Evolutionary conservation across 345 rosid genomes (phyloP).

Genomic region (Melastoma malabathricum): DNA sequence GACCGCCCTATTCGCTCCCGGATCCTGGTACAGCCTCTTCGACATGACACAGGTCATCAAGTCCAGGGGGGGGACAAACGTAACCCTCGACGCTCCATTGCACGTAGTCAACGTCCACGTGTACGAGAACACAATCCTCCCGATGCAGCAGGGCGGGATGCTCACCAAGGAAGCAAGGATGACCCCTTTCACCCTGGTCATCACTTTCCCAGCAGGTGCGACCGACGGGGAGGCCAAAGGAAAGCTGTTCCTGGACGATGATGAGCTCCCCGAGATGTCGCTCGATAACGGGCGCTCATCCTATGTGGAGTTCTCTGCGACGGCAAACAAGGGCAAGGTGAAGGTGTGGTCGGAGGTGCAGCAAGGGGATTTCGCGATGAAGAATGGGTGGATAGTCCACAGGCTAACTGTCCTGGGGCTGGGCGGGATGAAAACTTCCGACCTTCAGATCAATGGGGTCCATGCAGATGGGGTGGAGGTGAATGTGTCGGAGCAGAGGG

Average conservation of each 20-base stretch:
- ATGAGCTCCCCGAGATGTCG: slow-evolving; percentile 86
- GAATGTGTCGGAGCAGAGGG: slow-evolving; percentile 31
- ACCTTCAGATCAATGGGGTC: slow-evolving; percentile 37
- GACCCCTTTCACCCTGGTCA: slow-evolving; percentile 69
- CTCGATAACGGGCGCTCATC: slow-evolving; percentile 61
- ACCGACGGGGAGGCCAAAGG: slow-evolving; percentile 61
- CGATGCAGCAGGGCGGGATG: slow-evolving; percentile 88
- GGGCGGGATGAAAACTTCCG: slow-evolving; percentile 27
- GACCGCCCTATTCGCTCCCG: slow-evolving; percentile 75
- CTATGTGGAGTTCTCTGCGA: slow-evolving; percentile 49
- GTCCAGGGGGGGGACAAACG: slow-evolving; percentile 37
- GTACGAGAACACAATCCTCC: slow-evolving; percentile 64
- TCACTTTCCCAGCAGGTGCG: slow-evolving; percentile 65
- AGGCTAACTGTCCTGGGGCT: slow-evolving; percentile 63
- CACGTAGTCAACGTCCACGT: slow-evolving; percentile 74
- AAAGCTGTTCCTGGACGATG: slow-evolving; percentile 57
- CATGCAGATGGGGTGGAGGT: slow-evolving; percentile 15
- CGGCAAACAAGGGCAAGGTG: slow-evolving; percentile 39
- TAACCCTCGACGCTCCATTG: slow-evolving; percentile 63
- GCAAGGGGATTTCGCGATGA: slow-evolving; percentile 59
- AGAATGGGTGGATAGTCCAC: slow-evolving; percentile 61
- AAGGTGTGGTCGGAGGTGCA: slow-evolving; percentile 77
- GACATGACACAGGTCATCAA: slow-evolving; percentile 46
- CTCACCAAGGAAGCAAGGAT: slow-evolving; percentile 67
- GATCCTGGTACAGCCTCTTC: slow-evolving; percentile 80